phyloP scores from a whole-genome alignment of 2,329 filamentous ascomycete genomes.

The Xylariaceae sp. region DNA sequence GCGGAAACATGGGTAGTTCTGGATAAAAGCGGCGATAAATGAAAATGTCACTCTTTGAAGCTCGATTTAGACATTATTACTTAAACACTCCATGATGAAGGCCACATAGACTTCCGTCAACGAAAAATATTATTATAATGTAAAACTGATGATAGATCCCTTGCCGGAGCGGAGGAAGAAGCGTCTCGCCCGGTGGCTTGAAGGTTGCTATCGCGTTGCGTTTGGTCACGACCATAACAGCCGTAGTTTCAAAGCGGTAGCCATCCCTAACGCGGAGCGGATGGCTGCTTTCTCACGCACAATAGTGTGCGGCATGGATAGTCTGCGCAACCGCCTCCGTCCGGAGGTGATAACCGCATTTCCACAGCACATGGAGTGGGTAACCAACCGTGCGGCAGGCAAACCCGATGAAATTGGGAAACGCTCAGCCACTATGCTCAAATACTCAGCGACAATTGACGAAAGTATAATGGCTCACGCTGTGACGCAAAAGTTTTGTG shows the following conservation, averaged over 20 bases:
- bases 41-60: too few relatives aligned
- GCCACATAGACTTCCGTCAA: too few relatives aligned
- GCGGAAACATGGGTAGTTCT: too few relatives aligned
- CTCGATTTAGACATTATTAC: too few relatives aligned
- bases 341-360: background rate
- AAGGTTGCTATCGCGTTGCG: background rate
- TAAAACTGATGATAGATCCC: slow-evolving; percentile 2
- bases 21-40: too few relatives aligned
- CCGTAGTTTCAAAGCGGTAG: background rate
- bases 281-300: slow-evolving; percentile 16
- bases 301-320: slow-evolving; percentile 10
- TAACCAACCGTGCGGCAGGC: background rate
- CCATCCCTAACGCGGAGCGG: background rate
- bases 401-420: background rate
- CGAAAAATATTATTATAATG: too few relatives aligned
- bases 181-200: background rate
- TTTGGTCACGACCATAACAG: background rate
- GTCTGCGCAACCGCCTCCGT: slow-evolving; percentile 1
- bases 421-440: background rate
- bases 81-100: too few relatives aligned
- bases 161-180: background rate
- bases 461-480: background rate
- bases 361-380: slow-evolving; percentile 5
- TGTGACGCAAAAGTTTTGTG: background rate
- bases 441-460: background rate